Evolutionary conservation across 176 grass and related monocot genomes (phyloP), one percentile per base, ranked within the genome.

Genomic region (Ananas comosus): DNA sequence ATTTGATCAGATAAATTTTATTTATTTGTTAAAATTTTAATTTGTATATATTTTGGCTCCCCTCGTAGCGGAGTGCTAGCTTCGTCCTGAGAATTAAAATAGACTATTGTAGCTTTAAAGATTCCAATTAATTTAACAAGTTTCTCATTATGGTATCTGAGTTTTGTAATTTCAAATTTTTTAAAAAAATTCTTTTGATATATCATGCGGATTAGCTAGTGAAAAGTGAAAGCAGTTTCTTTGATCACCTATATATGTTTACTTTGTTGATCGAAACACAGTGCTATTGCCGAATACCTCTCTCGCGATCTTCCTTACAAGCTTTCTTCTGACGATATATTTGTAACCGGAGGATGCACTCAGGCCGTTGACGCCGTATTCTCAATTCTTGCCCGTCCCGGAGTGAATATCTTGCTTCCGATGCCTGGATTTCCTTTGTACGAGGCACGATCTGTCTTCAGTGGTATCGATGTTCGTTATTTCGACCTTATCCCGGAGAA

Each of bases 291-390:
- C 3, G 81, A 86, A 3, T 84, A 89, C 75, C 81, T 91, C 14
- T 96, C 92, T 1, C 81, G 54, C 0, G 92, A 89, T 71, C 83
- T 96, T 17, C 88, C 88, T 13, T 88, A 91, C 19, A 22, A 87
- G 27, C 64, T 91, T 23, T 88, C 81, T 10, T 52, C 76, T 2
- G 83, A 91, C 50, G 83, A 91, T 33, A 75, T 96, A 13, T 96
- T 80, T 76, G 70, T 96, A 22, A 91, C 92, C 17, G 42, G 64
- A 3, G 85, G 92, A 74, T 88, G 92, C 49, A 9, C 67, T 11
- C 88, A 96, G 61, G 88, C 92, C n/a, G 82, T 96, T 11, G 88
- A 88, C 12, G 70, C 91, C 66, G 65, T 85, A 17, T 12, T 96
- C 28, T 83, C 85, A 9, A 75, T 70, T 47, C 77, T 96, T 1